These are phyloP conservation scores for Mallotus japonicus DNA, from an alignment of 441 rosid genomes.

Conservation along the genomic window DNA sequence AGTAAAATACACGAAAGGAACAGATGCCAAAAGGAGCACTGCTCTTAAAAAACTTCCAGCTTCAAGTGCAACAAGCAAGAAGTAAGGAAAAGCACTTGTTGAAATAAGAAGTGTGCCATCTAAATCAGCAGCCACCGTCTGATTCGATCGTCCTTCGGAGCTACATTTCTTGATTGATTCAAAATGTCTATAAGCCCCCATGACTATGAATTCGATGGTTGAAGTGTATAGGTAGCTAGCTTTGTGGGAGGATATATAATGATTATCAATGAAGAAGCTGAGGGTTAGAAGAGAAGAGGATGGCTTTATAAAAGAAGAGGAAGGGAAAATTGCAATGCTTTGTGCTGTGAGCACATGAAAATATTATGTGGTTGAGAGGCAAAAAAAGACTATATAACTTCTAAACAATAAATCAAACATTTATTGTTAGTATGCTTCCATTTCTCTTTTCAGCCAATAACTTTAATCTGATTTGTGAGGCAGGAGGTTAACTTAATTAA, in stretches of 20 bases:
- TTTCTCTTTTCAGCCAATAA: too few species aligned
- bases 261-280: neutral
- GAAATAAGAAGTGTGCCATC: slow-evolving; percentile 85
- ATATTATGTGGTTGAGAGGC: slow-evolving; percentile 21
- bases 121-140: slow-evolving; percentile 74
- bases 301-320: slow-evolving; percentile 28
- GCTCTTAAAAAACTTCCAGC: slow-evolving; percentile 85
- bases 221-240: neutral
- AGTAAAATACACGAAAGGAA: slow-evolving; percentile 65
- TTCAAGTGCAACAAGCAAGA: slow-evolving; percentile 79
- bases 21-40: slow-evolving; percentile 52
- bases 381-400: neutral
- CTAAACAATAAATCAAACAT: too few species aligned
- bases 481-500: too few species aligned
- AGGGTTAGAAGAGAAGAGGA: slow-evolving; percentile 1
- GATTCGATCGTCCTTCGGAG: slow-evolving; percentile 57
- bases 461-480: too few species aligned
- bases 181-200: slow-evolving; percentile 58
- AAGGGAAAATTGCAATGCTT: neutral
- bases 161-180: slow-evolving; percentile 47
- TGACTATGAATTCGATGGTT: slow-evolving; percentile 23
- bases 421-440: too few species aligned
- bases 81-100: slow-evolving; percentile 76
- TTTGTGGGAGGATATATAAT: too few species aligned
- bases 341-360: slow-evolving; percentile 11